A percentile compares a stretch with the other conserved stretches of the same genome.
Evolutionary conservation across 2,329 filamentous ascomycete species (phyloP).

Genomic region (Thielaviopsis cerberus): DNA sequence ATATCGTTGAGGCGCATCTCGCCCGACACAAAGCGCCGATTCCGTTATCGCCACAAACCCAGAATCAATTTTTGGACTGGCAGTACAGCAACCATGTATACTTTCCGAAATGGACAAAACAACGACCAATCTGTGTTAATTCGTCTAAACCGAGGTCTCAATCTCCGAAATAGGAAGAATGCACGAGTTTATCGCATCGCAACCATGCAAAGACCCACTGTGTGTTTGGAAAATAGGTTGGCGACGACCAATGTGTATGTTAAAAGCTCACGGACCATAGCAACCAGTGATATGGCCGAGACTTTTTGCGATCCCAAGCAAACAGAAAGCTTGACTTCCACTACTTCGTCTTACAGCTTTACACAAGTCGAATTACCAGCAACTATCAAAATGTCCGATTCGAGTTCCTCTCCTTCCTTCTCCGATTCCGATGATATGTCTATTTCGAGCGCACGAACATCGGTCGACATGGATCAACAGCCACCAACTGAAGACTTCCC

Average conservation of each 20-base stretch:
- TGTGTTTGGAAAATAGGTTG: not conserved
- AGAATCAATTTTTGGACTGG: not conserved
- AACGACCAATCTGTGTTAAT: not conserved
- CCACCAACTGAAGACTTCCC: not conserved
- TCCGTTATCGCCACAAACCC: not conserved
- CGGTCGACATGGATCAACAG: not conserved
- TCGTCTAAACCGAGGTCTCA: not conserved
- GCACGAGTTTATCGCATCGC: not conserved
- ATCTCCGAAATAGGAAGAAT: not conserved
- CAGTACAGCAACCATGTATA: not conserved
- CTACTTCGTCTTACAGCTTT: not conserved
- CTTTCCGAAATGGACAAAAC: not conserved
- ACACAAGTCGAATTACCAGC: not conserved
- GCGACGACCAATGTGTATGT: not conserved
- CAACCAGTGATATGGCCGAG: not conserved
- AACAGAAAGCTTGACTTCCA: not conserved
- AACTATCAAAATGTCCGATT: not conserved
- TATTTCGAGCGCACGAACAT: not conserved
- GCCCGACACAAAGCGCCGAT: not conserved
- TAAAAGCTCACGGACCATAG: not conserved
- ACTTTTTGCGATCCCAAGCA: not conserved
- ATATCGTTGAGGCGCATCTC: not conserved
- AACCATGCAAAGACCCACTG: not conserved
- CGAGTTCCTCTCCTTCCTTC: not conserved
- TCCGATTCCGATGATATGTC: conserved; percentile 3